Percentiles rank a stretch among this genome's conserved stretches.
Evolutionary conservation across 352 stramenopile genomes (phyloP).

Genomic region (Phytopythium litorale): DNA sequence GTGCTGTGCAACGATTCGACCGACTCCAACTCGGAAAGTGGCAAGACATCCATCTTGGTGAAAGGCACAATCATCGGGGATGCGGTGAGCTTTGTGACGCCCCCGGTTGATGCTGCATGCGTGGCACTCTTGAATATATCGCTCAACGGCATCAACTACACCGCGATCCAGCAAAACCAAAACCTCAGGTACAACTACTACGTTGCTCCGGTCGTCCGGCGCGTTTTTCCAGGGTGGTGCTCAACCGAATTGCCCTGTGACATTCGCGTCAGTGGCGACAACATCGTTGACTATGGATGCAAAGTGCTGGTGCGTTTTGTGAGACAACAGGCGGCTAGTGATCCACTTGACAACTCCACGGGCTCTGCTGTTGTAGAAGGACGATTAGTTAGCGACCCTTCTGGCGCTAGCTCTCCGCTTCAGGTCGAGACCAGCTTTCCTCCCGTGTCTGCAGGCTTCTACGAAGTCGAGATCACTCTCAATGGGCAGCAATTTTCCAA

Average conservation of each 20-base stretch:
- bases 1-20: not conserved
- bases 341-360: constrained; percentile 4
- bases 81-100: constrained; percentile 47
- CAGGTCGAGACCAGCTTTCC: constrained; percentile 24
- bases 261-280: constrained; percentile 36
- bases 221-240: constrained; percentile 46
- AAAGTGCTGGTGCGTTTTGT: constrained; percentile 38
- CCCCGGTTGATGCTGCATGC: constrained; percentile 30
- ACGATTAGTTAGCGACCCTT: not conserved
- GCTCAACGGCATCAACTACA: constrained; percentile 79
- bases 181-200: constrained; percentile 62
- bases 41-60: constrained; percentile 19
- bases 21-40: not conserved
- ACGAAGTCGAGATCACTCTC: constrained; percentile 62
- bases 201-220: constrained; percentile 40
- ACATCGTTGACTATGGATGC: constrained; percentile 53
- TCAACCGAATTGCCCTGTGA: constrained; percentile 28
- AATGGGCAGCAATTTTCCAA: constrained; percentile 64
- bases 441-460: constrained; percentile 32
- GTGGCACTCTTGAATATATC: constrained; percentile 58
- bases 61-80: constrained; percentile 59
- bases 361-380: not conserved
- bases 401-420: not conserved
- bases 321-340: constrained; percentile 23
- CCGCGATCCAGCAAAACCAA: constrained; percentile 29